Evolutionary conservation across 225 moss, liverwort and hornwort species (phyloP).

Genomic region (Pseudisothecium myosuroides): DNA sequence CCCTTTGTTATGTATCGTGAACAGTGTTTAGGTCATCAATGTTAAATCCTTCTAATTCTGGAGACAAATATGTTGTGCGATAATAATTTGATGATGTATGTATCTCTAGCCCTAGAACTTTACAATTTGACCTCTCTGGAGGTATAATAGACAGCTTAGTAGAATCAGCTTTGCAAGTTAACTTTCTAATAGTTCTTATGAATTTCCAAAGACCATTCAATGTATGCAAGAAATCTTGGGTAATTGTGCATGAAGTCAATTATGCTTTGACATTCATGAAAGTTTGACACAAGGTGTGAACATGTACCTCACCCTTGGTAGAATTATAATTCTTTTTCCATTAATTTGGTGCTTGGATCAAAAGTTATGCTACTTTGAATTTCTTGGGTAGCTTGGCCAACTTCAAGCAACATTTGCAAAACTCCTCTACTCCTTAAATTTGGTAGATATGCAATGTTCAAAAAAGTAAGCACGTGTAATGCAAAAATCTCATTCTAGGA

Average conservation of each 20-base stretch:
- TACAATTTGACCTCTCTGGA: neutral
- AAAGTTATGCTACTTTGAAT: neutral
- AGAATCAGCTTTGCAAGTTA: neutral
- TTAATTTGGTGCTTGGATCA: fast-evolving
- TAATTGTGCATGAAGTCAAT: neutral
- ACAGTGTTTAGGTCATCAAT: neutral
- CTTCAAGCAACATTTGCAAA: no score
- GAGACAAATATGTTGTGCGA: neutral
- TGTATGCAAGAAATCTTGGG: no score
- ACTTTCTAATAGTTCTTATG: neutral
- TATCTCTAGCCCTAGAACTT: neutral
- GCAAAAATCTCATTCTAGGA: neutral
- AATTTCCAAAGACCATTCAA: no score
- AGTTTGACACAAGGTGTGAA: neutral
- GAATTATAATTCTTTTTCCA: neutral
- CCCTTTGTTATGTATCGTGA: neutral
- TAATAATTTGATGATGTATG: neutral
- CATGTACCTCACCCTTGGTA: neutral
- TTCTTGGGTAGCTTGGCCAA: no score
- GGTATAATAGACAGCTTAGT: neutral
- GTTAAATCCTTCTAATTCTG: neutral
- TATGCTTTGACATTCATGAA: neutral
- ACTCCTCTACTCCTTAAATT: neutral
- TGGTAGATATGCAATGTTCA: neutral
- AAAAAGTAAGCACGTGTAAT: neutral